These are phyloP conservation scores for Solanum megistacrolobum DNA, from an alignment of 257 asterid species.

Conservation along the genomic window DNA sequence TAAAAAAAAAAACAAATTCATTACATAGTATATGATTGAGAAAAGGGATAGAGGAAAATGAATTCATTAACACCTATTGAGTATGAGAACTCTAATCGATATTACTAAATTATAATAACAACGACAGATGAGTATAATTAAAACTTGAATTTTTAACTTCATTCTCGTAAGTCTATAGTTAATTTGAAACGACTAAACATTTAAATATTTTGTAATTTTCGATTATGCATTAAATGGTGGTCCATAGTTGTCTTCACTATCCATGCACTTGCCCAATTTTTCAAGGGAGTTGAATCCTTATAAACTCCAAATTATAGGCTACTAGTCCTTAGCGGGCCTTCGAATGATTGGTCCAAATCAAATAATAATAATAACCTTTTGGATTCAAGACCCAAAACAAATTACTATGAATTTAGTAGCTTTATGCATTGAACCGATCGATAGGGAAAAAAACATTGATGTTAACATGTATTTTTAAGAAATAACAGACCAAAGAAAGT, in stretches of 20 bases:
- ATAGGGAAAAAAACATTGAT: too few species aligned
- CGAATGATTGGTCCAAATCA: neutral
- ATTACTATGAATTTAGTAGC: neutral
- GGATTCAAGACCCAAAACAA: neutral
- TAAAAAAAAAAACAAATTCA: too few species aligned
- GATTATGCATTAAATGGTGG: neutral
- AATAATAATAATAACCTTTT: neutral
- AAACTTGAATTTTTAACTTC: neutral
- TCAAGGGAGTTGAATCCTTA: neutral
- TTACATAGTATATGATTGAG: too few species aligned
- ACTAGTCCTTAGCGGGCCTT: neutral
- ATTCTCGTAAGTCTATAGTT: neutral
- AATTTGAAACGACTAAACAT: neutral
- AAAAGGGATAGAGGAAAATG: too few species aligned
- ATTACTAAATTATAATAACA: too few species aligned
- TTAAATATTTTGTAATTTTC: neutral
- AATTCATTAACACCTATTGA: too few species aligned
- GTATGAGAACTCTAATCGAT: too few species aligned
- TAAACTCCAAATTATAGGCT: neutral
- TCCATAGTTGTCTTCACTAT: neutral
- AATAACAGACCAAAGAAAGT: fast-evolving
- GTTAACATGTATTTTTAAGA: neutral
- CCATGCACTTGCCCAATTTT: neutral
- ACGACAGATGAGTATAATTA: neutral
- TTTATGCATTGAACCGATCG: neutral